Evolutionary conservation across 441 rosid genomes (phyloP), one percentile per base, ranked within the genome.

Genomic region (Capsella rubella): DNA sequence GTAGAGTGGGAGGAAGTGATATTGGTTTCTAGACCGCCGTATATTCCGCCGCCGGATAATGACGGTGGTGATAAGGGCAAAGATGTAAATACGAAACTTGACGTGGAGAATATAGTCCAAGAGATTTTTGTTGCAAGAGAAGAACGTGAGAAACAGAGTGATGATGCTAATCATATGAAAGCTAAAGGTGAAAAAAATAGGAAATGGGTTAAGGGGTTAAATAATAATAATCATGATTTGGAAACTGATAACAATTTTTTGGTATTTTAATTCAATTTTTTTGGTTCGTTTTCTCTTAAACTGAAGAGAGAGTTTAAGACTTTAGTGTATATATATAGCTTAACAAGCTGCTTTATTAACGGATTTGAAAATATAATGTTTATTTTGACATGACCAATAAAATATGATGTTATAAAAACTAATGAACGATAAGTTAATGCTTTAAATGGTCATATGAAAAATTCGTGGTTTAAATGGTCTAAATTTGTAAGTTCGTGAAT

Each of bases 81-180:
- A 3, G 74, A 69, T 1, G 83, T 54, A 45, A 73, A 10, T 54
- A 79, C 63, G 10, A 70, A 69, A 62, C 66, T 86, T 3, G 89
- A 91, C 51, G 85, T 91, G 76, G 98, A 91, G 86, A 39, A 49
- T 6, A 86, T 91, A 21, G 96, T 86, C 50, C 82, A 88, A 55
- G 84, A 73, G 42, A 73, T 89, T 63, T 91, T 87, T 64, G 59
- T 7, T 5, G 64, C 35, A 4, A 79, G 69, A n/a, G 67, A 4
- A 40, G 82, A 67, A 42, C 52, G 29, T 25, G 45, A 57, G 9
- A 62, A 71, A 10, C 50, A 42, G 10, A 71, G 35, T 3, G 79
- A 63, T 2, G 45, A 37, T 34, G 37, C 8, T 18, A 25, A 58
- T 4, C 59, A 31, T 28, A 64, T 31, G 9, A 64, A 39, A 29